Base-by-base conservation (phyloP, 148 eudicot species). In the Cornus florida region DNA sequence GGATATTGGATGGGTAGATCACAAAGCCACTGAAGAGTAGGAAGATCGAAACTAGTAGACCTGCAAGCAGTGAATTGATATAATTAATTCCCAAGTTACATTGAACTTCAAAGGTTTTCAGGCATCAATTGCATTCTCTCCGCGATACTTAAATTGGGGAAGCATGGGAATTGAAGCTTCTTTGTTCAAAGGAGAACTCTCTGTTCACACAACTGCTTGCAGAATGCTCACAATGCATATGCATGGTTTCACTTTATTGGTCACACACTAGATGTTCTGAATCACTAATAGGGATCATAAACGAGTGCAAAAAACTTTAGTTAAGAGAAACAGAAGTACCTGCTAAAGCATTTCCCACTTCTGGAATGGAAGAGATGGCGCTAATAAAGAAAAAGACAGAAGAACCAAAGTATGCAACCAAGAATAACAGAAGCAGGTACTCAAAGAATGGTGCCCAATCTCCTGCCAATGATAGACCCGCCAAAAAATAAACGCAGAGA, bases 261-360 rank as follows among this genome's bases (percentile, higher is more conserved):
- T 69, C 22, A 19, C n/a, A 2, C 71, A 69, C 69, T 0, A 8
- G 35, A 2, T 12, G 71, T 69, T 33, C 2, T 3, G 19, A 69
- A 69, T 35, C 46, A 12, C 20, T 69, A 32, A 33, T 3, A 69
- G 35, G 13, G 12, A 67, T 69, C 12, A 10, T 9, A 2, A 22
- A 43, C 10, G 53, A 2, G 14, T n/a, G 73, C 24, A 31, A 6
- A 19, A 19, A 71, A 71, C 73, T 71, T 19, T 33, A 3, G n/a
- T 69, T 35, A 69, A 13, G 48, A 67, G 72, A 10, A 43, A 43
- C 72, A 33, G 39, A 69, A 71, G 20, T 43, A 71, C 73, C 73
- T 43, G 73, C 73, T 13, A 71, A 71, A 71, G 73, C 73, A 71
- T 71, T 71, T 28, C 73, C 73, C 57, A 71, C 73, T 71, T 71